Percentiles rank a stretch among this genome's conserved stretches.
phyloP scores from a whole-genome alignment of 2,329 filamentous ascomycete species.

The Xylaria sp. region DNA sequence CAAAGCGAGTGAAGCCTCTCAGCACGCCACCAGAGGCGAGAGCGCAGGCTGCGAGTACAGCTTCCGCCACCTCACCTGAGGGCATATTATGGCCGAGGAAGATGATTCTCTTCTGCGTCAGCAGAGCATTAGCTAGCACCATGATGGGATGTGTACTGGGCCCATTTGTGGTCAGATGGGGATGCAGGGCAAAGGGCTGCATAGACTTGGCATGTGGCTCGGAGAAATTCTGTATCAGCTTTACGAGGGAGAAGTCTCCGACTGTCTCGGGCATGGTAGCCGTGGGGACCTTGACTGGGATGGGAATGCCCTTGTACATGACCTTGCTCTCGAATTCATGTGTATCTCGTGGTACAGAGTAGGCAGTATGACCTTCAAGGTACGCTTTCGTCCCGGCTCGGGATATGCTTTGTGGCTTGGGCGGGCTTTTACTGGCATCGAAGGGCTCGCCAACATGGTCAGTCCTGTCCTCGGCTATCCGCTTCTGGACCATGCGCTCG shows the following conservation, averaged over 20 bases:
- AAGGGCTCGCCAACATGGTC: conserved; percentile 57
- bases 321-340: conserved; percentile 98
- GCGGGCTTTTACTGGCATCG: conserved; percentile 62
- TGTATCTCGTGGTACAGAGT: conserved; percentile 88
- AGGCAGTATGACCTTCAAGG: conserved; percentile 71
- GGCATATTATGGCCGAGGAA: conserved; percentile 96
- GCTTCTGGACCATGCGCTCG: conserved; percentile 89
- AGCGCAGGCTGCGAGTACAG: conserved; percentile 96
- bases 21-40: conserved; percentile 92
- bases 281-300: conserved; percentile 95
- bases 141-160: conserved; percentile 93
- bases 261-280: conserved; percentile 95
- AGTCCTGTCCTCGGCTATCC: conserved; percentile 73
- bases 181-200: conserved; percentile 85
- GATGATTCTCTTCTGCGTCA: conserved; percentile 96
- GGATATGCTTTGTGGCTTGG: conserved; percentile 62
- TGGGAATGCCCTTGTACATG: conserved; percentile 94
- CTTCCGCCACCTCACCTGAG: conserved; percentile 95
- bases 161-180: conserved; percentile 93
- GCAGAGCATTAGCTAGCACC: conserved; percentile 90
- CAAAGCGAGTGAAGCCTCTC: conserved; percentile 92
- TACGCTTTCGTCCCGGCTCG: conserved; percentile 72
- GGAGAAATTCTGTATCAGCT: conserved; percentile 95
- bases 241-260: conserved; percentile 96
- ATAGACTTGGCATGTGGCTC: conserved; percentile 83